Percentiles rank a stretch among this genome's conserved stretches.
Conservation (phyloP, 2,329 filamentous ascomycete species). For the Aspergillus brasiliensis region DNA sequence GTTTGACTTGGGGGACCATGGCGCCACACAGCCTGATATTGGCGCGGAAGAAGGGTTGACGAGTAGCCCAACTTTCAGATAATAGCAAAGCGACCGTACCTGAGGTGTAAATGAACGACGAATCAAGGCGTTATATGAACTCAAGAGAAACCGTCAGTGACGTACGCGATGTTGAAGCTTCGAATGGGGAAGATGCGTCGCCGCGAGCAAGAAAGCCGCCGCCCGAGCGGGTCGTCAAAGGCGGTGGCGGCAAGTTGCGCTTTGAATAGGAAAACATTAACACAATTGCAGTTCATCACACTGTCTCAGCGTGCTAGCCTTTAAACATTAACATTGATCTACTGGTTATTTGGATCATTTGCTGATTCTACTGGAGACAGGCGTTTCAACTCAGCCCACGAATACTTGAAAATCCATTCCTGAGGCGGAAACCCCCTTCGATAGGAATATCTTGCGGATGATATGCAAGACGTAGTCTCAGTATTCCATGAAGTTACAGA, state of each 20-base stretch:
- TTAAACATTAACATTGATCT: no score
- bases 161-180: constrained; percentile 14
- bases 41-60: not conserved
- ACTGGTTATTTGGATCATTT: no score
- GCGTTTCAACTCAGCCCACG: no score
- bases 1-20: constrained; percentile 43
- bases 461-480: no score
- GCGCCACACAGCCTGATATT: constrained; percentile 12
- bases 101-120: not conserved
- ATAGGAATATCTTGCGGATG: no score
- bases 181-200: constrained; percentile 5
- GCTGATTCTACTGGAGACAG: no score
- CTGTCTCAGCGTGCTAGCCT: not conserved
- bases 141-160: constrained; percentile 6
- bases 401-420: no score
- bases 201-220: constrained; percentile 6
- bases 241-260: constrained; percentile 20
- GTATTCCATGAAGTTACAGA: no score
- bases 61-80: not conserved
- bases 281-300: not conserved
- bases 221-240: constrained; percentile 18
- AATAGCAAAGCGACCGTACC: constrained; percentile 11
- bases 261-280: not conserved
- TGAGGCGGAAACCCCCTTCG: no score
- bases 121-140: not conserved